phyloP scores from a whole-genome alignment of 352 stramenopile species.

The Globisporangium paddicum region DNA sequence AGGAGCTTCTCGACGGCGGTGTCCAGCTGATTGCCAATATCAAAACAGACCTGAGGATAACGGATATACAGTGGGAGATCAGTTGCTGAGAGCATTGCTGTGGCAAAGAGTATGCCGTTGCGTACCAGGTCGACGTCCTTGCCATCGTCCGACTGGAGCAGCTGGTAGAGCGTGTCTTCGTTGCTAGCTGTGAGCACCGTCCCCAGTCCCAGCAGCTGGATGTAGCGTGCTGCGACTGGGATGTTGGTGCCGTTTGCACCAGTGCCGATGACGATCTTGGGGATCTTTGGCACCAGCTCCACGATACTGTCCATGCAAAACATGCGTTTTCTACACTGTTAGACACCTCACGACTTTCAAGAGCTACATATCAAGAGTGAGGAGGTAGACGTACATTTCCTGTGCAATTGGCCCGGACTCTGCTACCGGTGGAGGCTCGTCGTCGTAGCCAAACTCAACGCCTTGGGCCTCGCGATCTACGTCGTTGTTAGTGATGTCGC shows the following conservation, averaged over 20 bases:
- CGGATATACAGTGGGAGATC: neutral
- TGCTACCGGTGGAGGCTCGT: conserved; percentile 6
- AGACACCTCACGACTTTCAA: neutral
- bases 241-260: conserved; percentile 30
- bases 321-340: neutral
- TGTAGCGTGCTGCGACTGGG: conserved; percentile 54
- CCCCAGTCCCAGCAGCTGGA: conserved; percentile 62
- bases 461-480: conserved; percentile 22
- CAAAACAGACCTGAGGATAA: conserved; percentile 49
- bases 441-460: conserved; percentile 42
- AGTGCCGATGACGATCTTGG: conserved; percentile 55
- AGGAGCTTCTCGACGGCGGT: conserved; percentile 34
- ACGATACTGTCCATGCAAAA: conserved; percentile 14
- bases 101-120: neutral
- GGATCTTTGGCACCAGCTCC: conserved; percentile 41
- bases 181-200: conserved; percentile 32
- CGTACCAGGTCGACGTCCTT: conserved; percentile 48
- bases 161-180: conserved; percentile 32
- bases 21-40: conserved; percentile 47
- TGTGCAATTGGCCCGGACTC: neutral
- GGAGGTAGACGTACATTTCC: conserved; percentile 11
- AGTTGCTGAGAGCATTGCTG: neutral
- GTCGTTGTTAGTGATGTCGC: conserved; percentile 16
- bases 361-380: neutral
- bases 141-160: conserved; percentile 27